Percentiles rank a stretch among this genome's conserved stretches.
phyloP scores from a whole-genome alignment of 495 filamentous ascomycete species.

The Cercophora samala region DNA sequence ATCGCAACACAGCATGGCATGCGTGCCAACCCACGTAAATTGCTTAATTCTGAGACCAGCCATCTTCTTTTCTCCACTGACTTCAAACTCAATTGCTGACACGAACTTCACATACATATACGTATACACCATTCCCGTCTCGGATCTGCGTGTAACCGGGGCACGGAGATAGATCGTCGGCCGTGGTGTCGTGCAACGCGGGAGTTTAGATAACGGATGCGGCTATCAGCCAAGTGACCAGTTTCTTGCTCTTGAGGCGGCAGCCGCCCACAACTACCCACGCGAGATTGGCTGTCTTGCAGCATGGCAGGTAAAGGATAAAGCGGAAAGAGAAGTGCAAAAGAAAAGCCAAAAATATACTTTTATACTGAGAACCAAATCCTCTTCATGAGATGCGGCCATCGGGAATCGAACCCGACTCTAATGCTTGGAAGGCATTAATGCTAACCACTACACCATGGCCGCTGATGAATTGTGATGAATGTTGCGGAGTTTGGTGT shows the following conservation, averaged over 20 bases:
- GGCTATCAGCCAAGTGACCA: background rate
- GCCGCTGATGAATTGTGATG: background rate
- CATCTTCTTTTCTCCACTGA: background rate
- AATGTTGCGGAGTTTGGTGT: background rate
- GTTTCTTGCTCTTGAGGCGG: background rate
- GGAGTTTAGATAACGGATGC: background rate
- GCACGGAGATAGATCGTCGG: too few relatives aligned
- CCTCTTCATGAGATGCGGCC: background rate
- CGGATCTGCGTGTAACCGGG: too few relatives aligned
- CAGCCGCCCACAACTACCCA: background rate
- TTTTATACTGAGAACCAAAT: background rate
- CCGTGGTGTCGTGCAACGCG: background rate
- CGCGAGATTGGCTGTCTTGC: background rate
- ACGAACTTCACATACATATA: too few relatives aligned
- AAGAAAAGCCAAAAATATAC: background rate
- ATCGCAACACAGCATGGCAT: too few relatives aligned
- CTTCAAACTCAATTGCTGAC: too few relatives aligned
- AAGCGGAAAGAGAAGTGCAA: background rate
- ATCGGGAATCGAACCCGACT: slow-evolving; percentile 7
- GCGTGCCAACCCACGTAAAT: background rate
- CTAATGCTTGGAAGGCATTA: slow-evolving; percentile 9
- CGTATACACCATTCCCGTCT: too few relatives aligned
- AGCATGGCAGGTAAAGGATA: background rate
- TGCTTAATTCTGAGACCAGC: background rate
- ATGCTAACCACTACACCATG: slow-evolving; percentile 8